Base-by-base conservation (phyloP, 2,329 filamentous ascomycete species). In the Stachybotrys echinatus region DNA sequence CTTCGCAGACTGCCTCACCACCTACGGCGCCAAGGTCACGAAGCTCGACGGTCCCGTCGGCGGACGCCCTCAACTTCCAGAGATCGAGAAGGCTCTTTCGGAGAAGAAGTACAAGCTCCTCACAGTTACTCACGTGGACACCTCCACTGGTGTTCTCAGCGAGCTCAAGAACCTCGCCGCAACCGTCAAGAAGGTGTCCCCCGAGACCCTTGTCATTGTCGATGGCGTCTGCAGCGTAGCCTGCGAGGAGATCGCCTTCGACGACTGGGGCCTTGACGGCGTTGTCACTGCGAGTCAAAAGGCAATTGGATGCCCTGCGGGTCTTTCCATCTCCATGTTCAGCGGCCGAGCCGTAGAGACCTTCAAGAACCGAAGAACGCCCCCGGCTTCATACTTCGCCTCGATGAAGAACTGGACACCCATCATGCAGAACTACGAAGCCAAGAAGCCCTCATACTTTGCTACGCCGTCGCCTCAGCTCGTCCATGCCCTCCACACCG, bases 391-490 rank as follows among this genome's bases (percentile, higher is more conserved):
- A 20, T 99, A 97, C 80, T 99, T 96, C 71, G 92, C 89, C 49
- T 95, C 89, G 12, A 89, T 96, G 78, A 92, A 91, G 79, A 97
- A 97, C 74, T 99, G 94, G 94, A 76, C 92, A 50, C 92, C 92
- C 44, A 94, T 99, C 71, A 97, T 99, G 92, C 85, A 94, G 74
- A 97, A 96, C 74, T 99, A 99, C 72, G 94, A 99, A 75, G 89
- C 90, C 56, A 90, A 92, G 77, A 99, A 97, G 76, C 84, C 94
- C 37, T 95, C 91, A 2, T 99, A 99, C 77, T 99, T 99, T 65
- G 94, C 94, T 37, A 99, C 94, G 2, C 94, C 94, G 1, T 91
- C 92, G 5, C 94, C 94, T 14, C 94, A 99, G 72, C 83, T 99
- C 47, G 79, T 99, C 59, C 92, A 88, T 70, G 94, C 94, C 45